Evolutionary conservation across 805 yeast species (phyloP), one percentile per base, ranked within the genome.

Genomic region (Cyberlindnera xylosilytica): DNA sequence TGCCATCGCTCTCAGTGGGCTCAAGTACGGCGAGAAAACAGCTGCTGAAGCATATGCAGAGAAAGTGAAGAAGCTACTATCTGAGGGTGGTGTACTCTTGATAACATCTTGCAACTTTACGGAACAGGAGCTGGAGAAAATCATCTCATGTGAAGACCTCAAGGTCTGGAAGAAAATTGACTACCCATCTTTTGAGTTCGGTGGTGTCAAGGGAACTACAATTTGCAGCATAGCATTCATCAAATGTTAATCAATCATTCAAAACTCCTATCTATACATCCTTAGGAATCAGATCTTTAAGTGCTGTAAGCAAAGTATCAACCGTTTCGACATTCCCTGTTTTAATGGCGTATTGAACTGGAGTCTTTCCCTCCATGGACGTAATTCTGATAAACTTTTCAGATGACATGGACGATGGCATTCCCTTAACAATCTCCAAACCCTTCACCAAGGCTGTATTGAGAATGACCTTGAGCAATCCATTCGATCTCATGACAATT

Each of bases 31-130:
- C 8, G 65, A 64, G 11, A 66, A 69, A 44, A 71, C 75, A 15
- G 73, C 78, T 3, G 66, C 75, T 44, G 79, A 82, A 20, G 66
- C 78, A 13, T 91, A 93, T 55, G 79, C 89, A 0, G 49, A 52
- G 0, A 80, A 77, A 27, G 81, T 87, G 17, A 67, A 69, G 35
- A 72, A 73, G 42, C 52, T 87, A 39, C 64, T 93, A 63, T 71
- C 72, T 33, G 49, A 61, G 12, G 73, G 69, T n/a, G 78, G 81
- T 17, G 75, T 91, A 0, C 61, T 82, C 6, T 62, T 93, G 27
- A 81, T 93, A 30, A 93, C 99, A 0, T 86, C 96, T 20, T 93
- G 99, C 63, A 93, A 93, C 62, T 93, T 93, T 62, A 91, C 98
- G 1, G 84, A 86, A 55, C 65, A 68, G 0, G 99, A 93, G 60